Conservation (phyloP, 2,329 filamentous ascomycete genomes). For the Didymella arachidicola region DNA sequence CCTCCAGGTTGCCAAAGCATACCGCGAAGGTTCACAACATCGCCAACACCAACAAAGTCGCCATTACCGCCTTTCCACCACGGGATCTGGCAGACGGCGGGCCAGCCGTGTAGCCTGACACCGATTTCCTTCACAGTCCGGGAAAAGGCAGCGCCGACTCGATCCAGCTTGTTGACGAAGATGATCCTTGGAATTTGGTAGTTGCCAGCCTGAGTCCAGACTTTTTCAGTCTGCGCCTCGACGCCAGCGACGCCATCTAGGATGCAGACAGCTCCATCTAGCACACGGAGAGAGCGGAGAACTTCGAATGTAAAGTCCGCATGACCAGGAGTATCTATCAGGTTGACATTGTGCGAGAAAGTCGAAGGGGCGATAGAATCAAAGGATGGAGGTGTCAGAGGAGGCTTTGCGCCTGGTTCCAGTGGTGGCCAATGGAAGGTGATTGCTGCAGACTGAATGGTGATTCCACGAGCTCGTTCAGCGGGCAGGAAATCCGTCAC, state of each 20-base stretch:
- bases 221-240: constrained; percentile 95
- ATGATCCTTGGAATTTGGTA: constrained; percentile 85
- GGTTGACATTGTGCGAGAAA: constrained; percentile 60
- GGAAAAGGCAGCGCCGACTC: constrained; percentile 82
- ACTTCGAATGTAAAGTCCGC: constrained; percentile 98
- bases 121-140: constrained; percentile 87
- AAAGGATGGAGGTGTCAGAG: constrained; percentile 40
- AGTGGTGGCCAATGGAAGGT: constrained; percentile 89
- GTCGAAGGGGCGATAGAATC: constrained; percentile 56
- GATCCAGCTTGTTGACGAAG: constrained; percentile 85
- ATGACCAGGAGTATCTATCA: constrained; percentile 93
- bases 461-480: constrained; percentile 91
- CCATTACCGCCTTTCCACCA: constrained; percentile 84
- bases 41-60: constrained; percentile 81
- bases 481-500: constrained; percentile 96
- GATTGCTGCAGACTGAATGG: constrained; percentile 95
- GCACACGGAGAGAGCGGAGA: constrained; percentile 82
- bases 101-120: constrained; percentile 79
- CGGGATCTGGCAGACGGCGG: constrained; percentile 91
- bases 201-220: constrained; percentile 88
- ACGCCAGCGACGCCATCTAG: constrained; percentile 92
- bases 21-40: constrained; percentile 78
- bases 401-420: constrained; percentile 46
- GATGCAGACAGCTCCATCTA: constrained; percentile 92
- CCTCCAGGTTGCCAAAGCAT: constrained; percentile 74